phyloP scores from a whole-genome alignment of 495 filamentous ascomycete species.

The Trichocladium antarcticum region DNA sequence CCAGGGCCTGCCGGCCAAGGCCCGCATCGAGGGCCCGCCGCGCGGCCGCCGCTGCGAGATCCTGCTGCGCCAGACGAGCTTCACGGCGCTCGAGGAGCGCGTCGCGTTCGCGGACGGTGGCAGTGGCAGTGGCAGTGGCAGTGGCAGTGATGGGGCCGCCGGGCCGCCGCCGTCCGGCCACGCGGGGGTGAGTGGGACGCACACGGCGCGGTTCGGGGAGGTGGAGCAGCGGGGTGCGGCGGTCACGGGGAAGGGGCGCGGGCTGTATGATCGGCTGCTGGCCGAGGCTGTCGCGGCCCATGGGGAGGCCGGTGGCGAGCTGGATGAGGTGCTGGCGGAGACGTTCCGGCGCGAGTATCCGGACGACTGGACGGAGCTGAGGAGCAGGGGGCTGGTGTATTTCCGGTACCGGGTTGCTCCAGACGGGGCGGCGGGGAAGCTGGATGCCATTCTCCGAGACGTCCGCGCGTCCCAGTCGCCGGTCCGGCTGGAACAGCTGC shows the following conservation, averaged over 20 bases:
- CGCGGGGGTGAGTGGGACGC: constrained; percentile 23
- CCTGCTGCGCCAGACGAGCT: constrained; percentile 35
- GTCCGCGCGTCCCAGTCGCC: background rate
- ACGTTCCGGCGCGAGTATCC: constrained; percentile 25
- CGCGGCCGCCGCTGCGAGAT: constrained; percentile 25
- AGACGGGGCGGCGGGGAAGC: background rate
- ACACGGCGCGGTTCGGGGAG: constrained; percentile 37
- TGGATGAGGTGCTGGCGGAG: constrained; percentile 10
- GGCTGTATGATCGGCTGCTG: constrained; percentile 32
- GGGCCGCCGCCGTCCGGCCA: no score
- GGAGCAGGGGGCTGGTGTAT: constrained; percentile 24
- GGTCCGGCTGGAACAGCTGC: constrained; percentile 15
- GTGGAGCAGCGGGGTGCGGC: constrained; percentile 36
- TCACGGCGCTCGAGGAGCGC: constrained; percentile 33
- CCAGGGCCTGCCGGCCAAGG: constrained; percentile 29
- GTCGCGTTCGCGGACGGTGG: constrained; percentile 25
- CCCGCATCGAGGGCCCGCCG: constrained; percentile 35
- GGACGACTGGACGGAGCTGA: constrained; percentile 22
- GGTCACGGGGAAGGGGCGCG: constrained; percentile 29
- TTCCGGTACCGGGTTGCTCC: constrained; percentile 21
- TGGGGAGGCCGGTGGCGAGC: constrained; percentile 21
- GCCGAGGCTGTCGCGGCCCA: background rate
- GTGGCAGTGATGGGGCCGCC: background rate
- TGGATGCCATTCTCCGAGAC: background rate
- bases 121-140: no score